Evolutionary conservation across 78 protist species (phyloP).

Genomic region (Dictyostelium brefeldianum): DNA sequence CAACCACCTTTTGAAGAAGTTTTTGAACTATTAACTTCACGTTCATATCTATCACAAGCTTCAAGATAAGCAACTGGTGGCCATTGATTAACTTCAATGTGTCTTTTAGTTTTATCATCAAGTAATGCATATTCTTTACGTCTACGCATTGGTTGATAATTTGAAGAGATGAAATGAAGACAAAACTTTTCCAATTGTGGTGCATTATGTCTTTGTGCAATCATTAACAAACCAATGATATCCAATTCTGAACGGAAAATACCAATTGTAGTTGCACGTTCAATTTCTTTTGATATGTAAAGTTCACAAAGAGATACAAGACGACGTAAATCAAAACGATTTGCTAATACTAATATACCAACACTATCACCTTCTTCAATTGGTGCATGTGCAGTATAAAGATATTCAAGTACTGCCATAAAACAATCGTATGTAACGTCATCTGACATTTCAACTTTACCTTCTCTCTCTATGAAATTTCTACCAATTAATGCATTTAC

Average conservation of each 20-base stretch:
- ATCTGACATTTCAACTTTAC: conserved; percentile 36
- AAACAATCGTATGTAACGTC: conserved; percentile 43
- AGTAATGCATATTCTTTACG: conserved; percentile 49
- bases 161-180: conserved; percentile 81
- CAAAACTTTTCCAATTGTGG: conserved; percentile 82
- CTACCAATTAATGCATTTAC: conserved; percentile 49
- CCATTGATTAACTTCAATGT: conserved; percentile 85
- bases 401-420: conserved; percentile 78
- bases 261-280: conserved; percentile 63
- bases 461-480: conserved; percentile 46
- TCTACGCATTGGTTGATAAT: conserved; percentile 81
- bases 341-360: conserved; percentile 77
- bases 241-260: conserved; percentile 81
- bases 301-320: conserved; percentile 86
- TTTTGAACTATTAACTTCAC: conserved; percentile 34
- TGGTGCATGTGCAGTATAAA: conserved; percentile 87
- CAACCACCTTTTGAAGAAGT: conserved; percentile 17
- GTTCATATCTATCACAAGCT: conserved; percentile 63
- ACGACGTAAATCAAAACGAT: conserved; percentile 73
- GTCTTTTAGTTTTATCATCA: conserved; percentile 16
- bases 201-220: conserved; percentile 81
- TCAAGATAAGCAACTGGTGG: conserved; percentile 78
- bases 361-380: conserved; percentile 74
- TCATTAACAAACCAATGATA: conserved; percentile 64
- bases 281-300: conserved; percentile 80